phyloP scores from a whole-genome alignment of 768 basidiomycete species.

The Russula sp. region DNA sequence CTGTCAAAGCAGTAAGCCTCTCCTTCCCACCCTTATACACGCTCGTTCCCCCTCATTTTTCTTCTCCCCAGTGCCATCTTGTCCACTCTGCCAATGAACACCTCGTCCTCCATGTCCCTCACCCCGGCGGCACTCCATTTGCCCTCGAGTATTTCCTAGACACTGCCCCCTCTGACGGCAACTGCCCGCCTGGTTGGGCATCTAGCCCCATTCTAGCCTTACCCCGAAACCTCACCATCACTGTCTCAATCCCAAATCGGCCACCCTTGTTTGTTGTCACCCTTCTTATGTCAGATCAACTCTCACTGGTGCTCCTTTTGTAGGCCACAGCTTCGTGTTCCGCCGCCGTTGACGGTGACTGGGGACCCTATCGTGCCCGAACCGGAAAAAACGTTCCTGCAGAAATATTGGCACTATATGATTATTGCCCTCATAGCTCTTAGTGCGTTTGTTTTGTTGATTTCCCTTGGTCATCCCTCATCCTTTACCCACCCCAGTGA shows the following conservation, averaged over 20 bases:
- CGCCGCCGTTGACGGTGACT: slow-evolving; percentile 62
- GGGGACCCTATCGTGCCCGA: slow-evolving; percentile 59
- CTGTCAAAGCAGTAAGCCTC: slow-evolving; percentile 54
- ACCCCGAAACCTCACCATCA: slow-evolving; percentile 52
- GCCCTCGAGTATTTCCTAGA: slow-evolving; percentile 70
- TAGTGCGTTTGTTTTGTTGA: slow-evolving; percentile 43
- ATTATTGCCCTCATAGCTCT: slow-evolving; percentile 55
- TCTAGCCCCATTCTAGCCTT: slow-evolving; percentile 19
- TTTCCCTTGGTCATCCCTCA: background rate
- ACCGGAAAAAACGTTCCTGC: slow-evolving; percentile 74
- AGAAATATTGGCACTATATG: slow-evolving; percentile 91
- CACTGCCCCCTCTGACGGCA: slow-evolving; percentile 64
- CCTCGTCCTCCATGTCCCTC: slow-evolving; percentile 53
- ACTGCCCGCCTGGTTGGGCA: slow-evolving; percentile 45
- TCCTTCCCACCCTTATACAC: slow-evolving; percentile 17
- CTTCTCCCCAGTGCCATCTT: slow-evolving; percentile 60
- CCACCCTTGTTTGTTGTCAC: slow-evolving; percentile 55
- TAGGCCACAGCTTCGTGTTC: slow-evolving; percentile 67
- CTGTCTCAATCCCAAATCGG: slow-evolving; percentile 43
- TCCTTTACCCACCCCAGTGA: slow-evolving; percentile 5
- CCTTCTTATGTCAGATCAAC: slow-evolving; percentile 15
- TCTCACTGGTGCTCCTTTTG: background rate
- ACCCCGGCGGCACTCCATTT: slow-evolving; percentile 48
- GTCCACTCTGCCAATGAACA: slow-evolving; percentile 51
- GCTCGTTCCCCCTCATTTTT: slow-evolving; percentile 8